Base-by-base conservation (phyloP, 768 basidiomycete species). In the Kwoniella dendrophila region DNA sequence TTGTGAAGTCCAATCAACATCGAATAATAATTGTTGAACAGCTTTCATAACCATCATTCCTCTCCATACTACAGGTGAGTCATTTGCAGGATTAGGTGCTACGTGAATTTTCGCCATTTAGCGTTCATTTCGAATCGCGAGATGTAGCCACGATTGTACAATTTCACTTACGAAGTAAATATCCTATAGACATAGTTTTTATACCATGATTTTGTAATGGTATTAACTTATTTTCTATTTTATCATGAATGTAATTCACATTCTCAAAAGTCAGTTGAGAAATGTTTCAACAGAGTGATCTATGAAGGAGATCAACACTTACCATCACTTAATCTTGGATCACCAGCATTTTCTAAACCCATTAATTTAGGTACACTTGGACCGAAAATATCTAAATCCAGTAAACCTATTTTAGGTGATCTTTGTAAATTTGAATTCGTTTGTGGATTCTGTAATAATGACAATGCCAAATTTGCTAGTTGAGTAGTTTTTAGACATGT, bases 21-120 rank as follows among this genome's bases (percentile, higher is more conserved):
- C 92, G 71, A 99, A 97, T 0, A 97, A 83, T 0, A 98, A 83
- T 62, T 97, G 94, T 76, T 97, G 94, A 0, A 94, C 92, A 26
- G 94, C 93, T 74, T 97, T 97, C 80, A 95, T 93, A 1, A 97
- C 95, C 95, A 97, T 98, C 22, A 96, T 84, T 2, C 95, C 95
- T 26, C 95, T 84, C 95, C 95, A 99, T 30, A 95, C 90, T 32
- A 97, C 84, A 0, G 93, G 87, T 0, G 87, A 86, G 73, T 94
- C 91, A 50, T 80, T 75, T 34, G 83, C 83, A 2, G 84, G 81
- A 43, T 81, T 81, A 29, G 81, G 81, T 6, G 83, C 82, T 32
- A 81, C 67, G 1, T 57, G 8, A 26, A 32, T 18, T 20, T 5
- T 24, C 18, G 22, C 20, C 22, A 32, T 10, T 32, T 10, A 30